Conservation (phyloP, 257 asterid species). For the Forsythia suspensa region DNA sequence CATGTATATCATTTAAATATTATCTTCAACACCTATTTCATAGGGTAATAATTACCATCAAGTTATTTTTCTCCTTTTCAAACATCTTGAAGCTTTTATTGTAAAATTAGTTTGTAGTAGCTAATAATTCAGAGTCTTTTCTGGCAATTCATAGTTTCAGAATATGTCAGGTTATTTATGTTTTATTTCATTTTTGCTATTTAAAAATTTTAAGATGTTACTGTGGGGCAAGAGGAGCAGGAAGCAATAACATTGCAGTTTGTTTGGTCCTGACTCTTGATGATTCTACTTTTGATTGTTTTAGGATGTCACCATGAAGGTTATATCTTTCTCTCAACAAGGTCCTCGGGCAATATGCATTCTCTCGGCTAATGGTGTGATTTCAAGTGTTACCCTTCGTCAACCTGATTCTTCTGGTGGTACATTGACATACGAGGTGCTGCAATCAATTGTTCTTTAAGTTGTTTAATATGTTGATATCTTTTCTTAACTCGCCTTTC, state of each 20-base stretch:
- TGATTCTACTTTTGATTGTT: background rate
- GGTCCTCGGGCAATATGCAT: slow-evolving; percentile 87
- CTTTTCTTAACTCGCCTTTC: background rate
- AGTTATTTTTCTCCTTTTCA: background rate
- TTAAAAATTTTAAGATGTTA: background rate
- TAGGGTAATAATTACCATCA: background rate
- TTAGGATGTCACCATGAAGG: slow-evolving; percentile 63
- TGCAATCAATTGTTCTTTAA: background rate
- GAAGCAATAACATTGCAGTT: background rate
- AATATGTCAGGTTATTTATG: background rate
- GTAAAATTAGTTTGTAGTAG: background rate
- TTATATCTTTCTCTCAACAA: slow-evolving; percentile 64
- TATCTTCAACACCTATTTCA: background rate
- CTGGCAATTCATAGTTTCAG: background rate
- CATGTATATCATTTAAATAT: too few relatives aligned
- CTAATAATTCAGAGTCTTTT: background rate
- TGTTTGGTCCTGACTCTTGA: background rate
- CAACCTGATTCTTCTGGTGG: slow-evolving; percentile 93
- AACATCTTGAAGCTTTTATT: slow-evolving; percentile 1
- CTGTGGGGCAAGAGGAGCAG: background rate
- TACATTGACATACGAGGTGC: slow-evolving; percentile 81
- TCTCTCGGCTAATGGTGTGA: slow-evolving; percentile 76
- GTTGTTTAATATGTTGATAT: background rate
- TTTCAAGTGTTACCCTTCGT: slow-evolving; percentile 81
- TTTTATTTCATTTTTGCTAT: background rate